Evolutionary conservation across 768 basidiomycete genomes (phyloP), one percentile per base, ranked within the genome.

Genomic region (Candolleomyces aberdarensis): DNA sequence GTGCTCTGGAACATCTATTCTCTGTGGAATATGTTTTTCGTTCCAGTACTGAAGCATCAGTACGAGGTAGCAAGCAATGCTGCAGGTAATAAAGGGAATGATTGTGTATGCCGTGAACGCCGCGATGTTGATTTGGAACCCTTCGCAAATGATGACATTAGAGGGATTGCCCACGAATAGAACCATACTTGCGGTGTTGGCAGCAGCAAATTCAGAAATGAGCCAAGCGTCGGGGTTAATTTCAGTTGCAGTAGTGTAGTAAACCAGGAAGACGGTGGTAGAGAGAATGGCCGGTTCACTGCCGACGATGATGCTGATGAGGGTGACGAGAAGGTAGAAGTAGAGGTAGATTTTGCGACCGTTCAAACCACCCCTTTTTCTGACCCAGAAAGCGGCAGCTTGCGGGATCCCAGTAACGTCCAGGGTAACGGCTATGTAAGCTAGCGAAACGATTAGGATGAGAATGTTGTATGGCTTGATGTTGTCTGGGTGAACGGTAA

Each of bases 221-320:
- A 91, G 75, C 89, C 89, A 91, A 1, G 88, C 77, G 3, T 76
- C 75, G 0, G 86, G 84, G 32, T 85, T 60, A 19, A 86, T 73
- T 36, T 40, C 80, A 1, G 87, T 82, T 10, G 87, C 87, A 39
- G 83, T 72, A 0, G 94, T 95, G 67, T 94, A 93, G 67, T 97
- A 96, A 5, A 88, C 89, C 36, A 97, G 74, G 72, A 98, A 97
- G 0, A 88, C 87, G 0, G 95, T 96, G 1, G 94, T 94, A 13
- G 90, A 92, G 51, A 98, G 82, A 60, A 97, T 92, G 70, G 98
- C 85, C 0, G 96, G 96, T 73, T 98, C 94, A 67, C 97, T 97
- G 5, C 95, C 96, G 17, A 97, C 78, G 1, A 95, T 65, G 48
- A 90, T 79, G 47, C 92, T 94, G 61, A 88, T 79, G 15, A 83